Percentiles rank a stretch among this genome's conserved stretches.
Conservation (phyloP, 2,329 filamentous ascomycete species). For the Pseudogymnoascus sp. region DNA sequence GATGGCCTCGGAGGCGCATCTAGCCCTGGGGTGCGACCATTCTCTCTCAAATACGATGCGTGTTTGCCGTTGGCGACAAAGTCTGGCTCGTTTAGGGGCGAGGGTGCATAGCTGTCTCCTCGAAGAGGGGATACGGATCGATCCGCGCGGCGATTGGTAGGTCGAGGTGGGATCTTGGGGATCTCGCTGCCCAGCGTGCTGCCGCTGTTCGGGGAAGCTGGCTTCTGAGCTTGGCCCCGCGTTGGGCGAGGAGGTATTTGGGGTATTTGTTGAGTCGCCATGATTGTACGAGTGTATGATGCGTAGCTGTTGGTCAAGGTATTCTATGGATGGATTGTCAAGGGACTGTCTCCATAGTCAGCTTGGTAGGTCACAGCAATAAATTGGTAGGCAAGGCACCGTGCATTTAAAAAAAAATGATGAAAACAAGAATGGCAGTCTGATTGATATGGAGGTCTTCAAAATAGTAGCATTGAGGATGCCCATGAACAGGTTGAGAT, state of each 20-base stretch:
- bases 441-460: background rate
- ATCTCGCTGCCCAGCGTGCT: conserved; percentile 35
- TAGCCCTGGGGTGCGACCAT: conserved; percentile 29
- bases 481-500: background rate
- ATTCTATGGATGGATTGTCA: background rate
- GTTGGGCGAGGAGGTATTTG: conserved; percentile 56
- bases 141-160: conserved; percentile 55
- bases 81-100: conserved; percentile 68
- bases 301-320: background rate
- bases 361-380: background rate
- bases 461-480: background rate
- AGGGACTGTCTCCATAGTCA: conserved; percentile 5
- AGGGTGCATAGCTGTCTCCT: conserved; percentile 74
- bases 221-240: conserved; percentile 42
- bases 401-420: conserved; percentile 4
- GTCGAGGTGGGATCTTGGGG: conserved; percentile 75
- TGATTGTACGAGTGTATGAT: conserved; percentile 14
- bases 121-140: conserved; percentile 71
- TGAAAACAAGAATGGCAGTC: background rate
- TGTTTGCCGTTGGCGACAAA: conserved; percentile 36
- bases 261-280: conserved; percentile 39
- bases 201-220: conserved; percentile 31
- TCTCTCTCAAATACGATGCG: conserved; percentile 32
- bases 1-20: conserved; percentile 53
- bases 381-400: background rate